A percentile compares a stretch with the other conserved stretches of the same genome.
Evolutionary conservation across 306 rosid species (phyloP).

Genomic region (Purshia tridentata): DNA sequence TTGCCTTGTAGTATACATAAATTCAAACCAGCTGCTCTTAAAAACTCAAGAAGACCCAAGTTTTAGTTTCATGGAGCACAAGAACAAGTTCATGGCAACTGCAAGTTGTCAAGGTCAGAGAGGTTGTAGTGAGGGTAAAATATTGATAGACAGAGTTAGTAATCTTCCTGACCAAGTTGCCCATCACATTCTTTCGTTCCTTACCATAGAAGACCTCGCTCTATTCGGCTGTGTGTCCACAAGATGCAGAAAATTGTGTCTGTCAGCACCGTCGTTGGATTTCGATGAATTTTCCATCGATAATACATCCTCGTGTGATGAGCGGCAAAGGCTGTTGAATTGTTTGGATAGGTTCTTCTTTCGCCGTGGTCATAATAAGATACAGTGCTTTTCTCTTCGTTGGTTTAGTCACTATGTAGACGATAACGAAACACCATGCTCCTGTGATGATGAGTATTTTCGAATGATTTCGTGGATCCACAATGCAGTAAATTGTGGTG

Average conservation of each 20-base stretch:
- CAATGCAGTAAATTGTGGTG: neutral
- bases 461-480: neutral
- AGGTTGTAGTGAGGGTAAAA: conserved; percentile 2
- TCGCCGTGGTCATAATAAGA: neutral
- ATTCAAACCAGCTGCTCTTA: too few species aligned
- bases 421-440: neutral
- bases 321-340: neutral
- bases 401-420: neutral
- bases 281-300: neutral
- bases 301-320: neutral
- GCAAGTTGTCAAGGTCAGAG: neutral
- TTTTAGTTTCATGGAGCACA: neutral
- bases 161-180: neutral
- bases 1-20: too few species aligned
- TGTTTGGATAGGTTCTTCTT: neutral
- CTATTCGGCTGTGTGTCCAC: neutral
- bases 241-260: conserved; percentile 3
- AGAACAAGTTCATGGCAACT: neutral
- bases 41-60: too few species aligned
- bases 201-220: neutral
- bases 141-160: neutral
- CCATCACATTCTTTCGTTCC: conserved; percentile 8
- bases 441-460: neutral
- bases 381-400: neutral
- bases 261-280: conserved; percentile 4